Conservation (phyloP, 257 asterid species). For the Jacaranda mimosifolia region DNA sequence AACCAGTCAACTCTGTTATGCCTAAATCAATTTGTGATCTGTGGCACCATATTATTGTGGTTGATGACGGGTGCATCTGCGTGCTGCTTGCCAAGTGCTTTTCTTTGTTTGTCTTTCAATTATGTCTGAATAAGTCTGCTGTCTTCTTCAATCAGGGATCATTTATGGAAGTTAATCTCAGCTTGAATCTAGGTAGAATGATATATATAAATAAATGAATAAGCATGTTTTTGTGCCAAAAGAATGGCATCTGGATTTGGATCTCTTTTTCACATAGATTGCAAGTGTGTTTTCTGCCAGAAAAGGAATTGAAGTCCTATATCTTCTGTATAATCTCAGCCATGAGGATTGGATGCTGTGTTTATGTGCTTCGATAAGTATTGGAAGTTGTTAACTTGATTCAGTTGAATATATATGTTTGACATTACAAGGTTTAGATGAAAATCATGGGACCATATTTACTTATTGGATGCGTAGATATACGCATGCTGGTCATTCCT, state of each 20-base stretch:
- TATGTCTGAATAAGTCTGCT: slow-evolving; percentile 43
- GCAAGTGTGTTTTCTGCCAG: slow-evolving; percentile 24
- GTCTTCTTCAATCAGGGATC: slow-evolving; percentile 41
- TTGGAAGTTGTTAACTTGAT: slow-evolving; percentile 13
- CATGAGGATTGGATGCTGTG: slow-evolving; percentile 7
- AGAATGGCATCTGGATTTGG: slow-evolving; percentile 42
- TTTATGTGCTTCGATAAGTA: slow-evolving; percentile 22
- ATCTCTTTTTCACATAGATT: slow-evolving; percentile 29
- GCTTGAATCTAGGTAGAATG: slow-evolving; percentile 46
- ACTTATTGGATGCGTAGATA: not conserved
- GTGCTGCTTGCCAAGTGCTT: slow-evolving; percentile 51
- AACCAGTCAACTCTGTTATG: slow-evolving; percentile 34
- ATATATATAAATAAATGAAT: slow-evolving; percentile 39
- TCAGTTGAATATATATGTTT: slow-evolving; percentile 14
- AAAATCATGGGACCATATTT: not conserved
- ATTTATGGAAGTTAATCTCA: slow-evolving; percentile 45
- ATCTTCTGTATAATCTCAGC: slow-evolving; percentile 22
- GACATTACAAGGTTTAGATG: not conserved
- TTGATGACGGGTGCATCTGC: slow-evolving; percentile 41
- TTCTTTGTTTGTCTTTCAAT: slow-evolving; percentile 37
- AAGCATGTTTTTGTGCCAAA: slow-evolving; percentile 37
- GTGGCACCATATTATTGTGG: slow-evolving; percentile 36
- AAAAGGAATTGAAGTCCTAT: not conserved
- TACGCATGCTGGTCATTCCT: not conserved
- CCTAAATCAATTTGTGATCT: slow-evolving; percentile 34